Conservation (phyloP, 1,139 yeast genomes). For the Kurtzmaniella natalensis region DNA sequence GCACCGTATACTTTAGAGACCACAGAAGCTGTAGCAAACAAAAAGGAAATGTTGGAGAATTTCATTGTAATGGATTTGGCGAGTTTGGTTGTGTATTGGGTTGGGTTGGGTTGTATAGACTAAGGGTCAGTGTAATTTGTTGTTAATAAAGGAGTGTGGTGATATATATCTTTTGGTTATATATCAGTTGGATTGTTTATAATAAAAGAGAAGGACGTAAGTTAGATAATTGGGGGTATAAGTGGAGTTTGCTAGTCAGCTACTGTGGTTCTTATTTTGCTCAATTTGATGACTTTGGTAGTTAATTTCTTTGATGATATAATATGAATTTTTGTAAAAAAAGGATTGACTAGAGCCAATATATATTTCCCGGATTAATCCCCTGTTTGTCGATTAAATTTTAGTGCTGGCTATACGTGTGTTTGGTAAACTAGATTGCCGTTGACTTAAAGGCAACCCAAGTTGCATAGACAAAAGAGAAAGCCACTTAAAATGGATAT, state of each 20-base stretch:
- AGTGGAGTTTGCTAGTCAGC: conserved; percentile 11
- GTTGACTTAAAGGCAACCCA: too few relatives aligned
- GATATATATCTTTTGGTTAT: too few relatives aligned
- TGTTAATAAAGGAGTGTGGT: conserved; percentile 1
- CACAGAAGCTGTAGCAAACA: conserved; percentile 20
- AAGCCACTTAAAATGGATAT: too few relatives aligned
- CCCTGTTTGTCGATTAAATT: too few relatives aligned
- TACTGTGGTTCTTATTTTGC: conserved; percentile 16
- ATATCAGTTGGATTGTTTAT: conserved; percentile 13
- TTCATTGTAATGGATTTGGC: conserved; percentile 26
- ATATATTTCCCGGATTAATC: too few relatives aligned
- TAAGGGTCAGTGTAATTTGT: conserved; percentile 7
- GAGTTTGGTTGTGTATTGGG: conserved; percentile 4
- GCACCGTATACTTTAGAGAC: conserved; percentile 23
- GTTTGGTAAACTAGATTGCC: too few relatives aligned
- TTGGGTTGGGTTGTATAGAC: too few relatives aligned
- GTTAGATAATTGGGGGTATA: conserved; percentile 4
- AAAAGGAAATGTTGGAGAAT: conserved; percentile 24
- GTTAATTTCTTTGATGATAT: too few relatives aligned
- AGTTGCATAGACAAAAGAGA: too few relatives aligned
- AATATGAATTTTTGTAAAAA: too few relatives aligned
- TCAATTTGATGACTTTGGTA: background rate
- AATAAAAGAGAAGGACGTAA: conserved; percentile 13
- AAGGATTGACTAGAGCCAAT: too few relatives aligned
- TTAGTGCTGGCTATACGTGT: too few relatives aligned